A percentile compares a stretch with the other conserved stretches of the same genome.
Conservation (phyloP, 2,329 filamentous ascomycete species). For the Lanzia echinophila region DNA sequence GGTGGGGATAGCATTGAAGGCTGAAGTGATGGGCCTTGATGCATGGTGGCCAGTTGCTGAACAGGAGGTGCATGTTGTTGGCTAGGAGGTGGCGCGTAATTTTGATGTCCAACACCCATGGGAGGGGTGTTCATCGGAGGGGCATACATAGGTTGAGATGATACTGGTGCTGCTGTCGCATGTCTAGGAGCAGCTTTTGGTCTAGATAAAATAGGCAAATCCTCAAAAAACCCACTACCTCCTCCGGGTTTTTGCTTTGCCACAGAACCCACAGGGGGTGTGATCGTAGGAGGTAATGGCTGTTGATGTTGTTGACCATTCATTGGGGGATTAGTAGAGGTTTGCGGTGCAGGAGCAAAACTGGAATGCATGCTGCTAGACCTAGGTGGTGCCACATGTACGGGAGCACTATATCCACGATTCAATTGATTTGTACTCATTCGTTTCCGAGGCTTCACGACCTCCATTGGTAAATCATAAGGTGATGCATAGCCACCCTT, state of each 20-base stretch:
- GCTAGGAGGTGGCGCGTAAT: constrained; percentile 1
- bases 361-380: constrained; percentile 24
- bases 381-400: constrained; percentile 24
- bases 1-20: constrained; percentile 13
- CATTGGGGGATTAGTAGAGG: constrained; percentile 18
- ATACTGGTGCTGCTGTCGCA: constrained; percentile 18
- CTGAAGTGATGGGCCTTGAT: constrained; percentile 12
- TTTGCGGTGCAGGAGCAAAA: constrained; percentile 17
- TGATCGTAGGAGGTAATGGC: constrained; percentile 5
- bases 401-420: constrained; percentile 19
- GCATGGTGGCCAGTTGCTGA: constrained; percentile 2
- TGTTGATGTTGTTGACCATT: constrained; percentile 14
- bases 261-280: not conserved
- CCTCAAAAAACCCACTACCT: constrained; percentile 62
- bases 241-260: constrained; percentile 29
- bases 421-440: constrained; percentile 43
- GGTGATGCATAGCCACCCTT: constrained; percentile 92
- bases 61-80: not conserved
- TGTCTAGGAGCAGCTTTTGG: constrained; percentile 55
- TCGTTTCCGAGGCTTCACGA: constrained; percentile 65
- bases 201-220: constrained; percentile 58
- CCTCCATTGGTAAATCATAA: constrained; percentile 89
- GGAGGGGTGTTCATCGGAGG: constrained; percentile 14
- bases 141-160: constrained; percentile 19
- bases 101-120: constrained; percentile 7